Evolutionary conservation across 257 asterid species (phyloP).

Genomic region (Lycium ferocissimum): DNA sequence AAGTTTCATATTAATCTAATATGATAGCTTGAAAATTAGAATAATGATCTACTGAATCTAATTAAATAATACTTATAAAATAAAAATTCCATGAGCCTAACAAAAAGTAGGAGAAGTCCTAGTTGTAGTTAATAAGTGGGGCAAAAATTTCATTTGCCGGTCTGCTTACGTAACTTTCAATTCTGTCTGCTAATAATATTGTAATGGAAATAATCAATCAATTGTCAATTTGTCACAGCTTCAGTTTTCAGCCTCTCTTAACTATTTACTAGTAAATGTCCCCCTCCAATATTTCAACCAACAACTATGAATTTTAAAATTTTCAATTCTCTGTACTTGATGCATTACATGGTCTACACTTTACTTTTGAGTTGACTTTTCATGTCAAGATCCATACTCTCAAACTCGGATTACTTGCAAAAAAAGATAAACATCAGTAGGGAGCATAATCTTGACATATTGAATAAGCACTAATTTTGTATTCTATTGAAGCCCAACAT

Average conservation of each 20-base stretch:
- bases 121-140: not conserved
- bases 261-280: not conserved
- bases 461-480: not conserved
- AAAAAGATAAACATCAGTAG: not conserved
- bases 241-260: not conserved
- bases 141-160: not conserved
- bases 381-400: not conserved
- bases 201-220: no score
- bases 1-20: no score
- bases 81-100: not conserved
- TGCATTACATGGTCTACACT: not conserved
- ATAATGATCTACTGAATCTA: no score
- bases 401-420: not conserved
- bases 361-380: not conserved
- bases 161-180: not conserved
- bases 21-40: no score
- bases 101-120: not conserved
- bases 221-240: no score
- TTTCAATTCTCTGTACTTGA: not conserved
- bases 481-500: not conserved
- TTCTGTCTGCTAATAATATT: not conserved
- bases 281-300: not conserved
- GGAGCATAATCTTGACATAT: constrained; percentile 21
- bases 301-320: not conserved
- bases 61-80: no score